Percentiles rank a stretch among this genome's conserved stretches.
Evolutionary conservation across 2,329 filamentous ascomycete genomes (phyloP).

Genomic region (Clonostachys byssicola): DNA sequence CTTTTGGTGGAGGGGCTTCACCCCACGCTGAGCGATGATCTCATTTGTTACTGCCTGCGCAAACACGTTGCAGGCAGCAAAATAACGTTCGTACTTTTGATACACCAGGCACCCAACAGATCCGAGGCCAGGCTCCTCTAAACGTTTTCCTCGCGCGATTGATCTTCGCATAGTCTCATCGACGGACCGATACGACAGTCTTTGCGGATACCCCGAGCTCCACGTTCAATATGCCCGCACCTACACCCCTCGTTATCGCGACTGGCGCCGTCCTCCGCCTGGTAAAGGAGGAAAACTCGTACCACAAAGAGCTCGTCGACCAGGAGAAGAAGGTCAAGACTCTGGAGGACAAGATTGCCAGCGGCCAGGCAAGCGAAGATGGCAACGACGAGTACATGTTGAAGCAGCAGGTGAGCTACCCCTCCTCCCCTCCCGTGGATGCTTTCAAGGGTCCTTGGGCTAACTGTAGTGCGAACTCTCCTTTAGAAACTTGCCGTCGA

Average conservation of each 20-base stretch:
- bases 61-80: too few species aligned
- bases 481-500: constrained; percentile 72
- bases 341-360: constrained; percentile 56
- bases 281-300: constrained; percentile 86
- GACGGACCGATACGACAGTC: too few species aligned
- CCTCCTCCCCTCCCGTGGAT: too few species aligned
- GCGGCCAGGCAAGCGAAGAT: constrained; percentile 49
- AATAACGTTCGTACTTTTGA: too few species aligned
- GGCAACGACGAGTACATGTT: constrained; percentile 75
- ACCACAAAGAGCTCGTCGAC: constrained; percentile 77
- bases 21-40: constrained; percentile 17
- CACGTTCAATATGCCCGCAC: constrained; percentile 61
- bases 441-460: neutral
- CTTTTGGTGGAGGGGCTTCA: too few species aligned
- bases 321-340: constrained; percentile 70
- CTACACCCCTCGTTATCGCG: constrained; percentile 72
- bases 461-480: neutral
- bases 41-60: constrained; percentile 12
- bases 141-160: too few species aligned
- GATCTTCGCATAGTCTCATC: too few species aligned
- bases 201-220: too few species aligned
- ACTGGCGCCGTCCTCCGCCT: constrained; percentile 78
- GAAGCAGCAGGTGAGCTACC: constrained; percentile 71
- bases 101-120: too few species aligned
- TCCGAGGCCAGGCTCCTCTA: too few species aligned